These are phyloP conservation scores for Coix lacrymajobi DNA, from an alignment of 176 grass and related monocot genomes.

Conservation along the genomic window DNA sequence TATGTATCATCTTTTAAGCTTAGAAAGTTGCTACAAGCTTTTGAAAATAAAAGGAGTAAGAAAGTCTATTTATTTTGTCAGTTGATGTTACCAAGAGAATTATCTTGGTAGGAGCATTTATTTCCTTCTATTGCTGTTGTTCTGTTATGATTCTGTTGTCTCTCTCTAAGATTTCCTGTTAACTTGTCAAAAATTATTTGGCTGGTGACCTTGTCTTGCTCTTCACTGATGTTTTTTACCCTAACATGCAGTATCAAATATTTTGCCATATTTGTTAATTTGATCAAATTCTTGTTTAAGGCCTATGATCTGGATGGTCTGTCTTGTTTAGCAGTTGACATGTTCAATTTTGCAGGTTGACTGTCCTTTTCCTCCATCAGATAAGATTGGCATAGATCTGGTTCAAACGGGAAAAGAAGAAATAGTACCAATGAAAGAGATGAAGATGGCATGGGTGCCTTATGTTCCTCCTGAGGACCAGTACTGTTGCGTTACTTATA, in stretches of 20 bases:
- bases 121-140: background rate
- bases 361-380: constrained; percentile 76
- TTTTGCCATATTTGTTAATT: background rate
- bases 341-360: constrained; percentile 54
- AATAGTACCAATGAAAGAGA: constrained; percentile 81
- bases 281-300: background rate
- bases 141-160: background rate
- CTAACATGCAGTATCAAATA: background rate
- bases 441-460: constrained; percentile 98
- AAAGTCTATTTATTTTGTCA: background rate
- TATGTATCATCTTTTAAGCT: background rate
- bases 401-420: constrained; percentile 92
- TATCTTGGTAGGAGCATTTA: background rate
- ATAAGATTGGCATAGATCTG: constrained; percentile 93
- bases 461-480: constrained; percentile 74
- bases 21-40: background rate
- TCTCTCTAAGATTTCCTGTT: background rate
- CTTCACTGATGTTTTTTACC: background rate
- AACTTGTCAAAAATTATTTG: background rate
- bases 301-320: background rate
- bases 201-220: background rate
- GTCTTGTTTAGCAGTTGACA: background rate
- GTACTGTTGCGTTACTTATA: constrained; percentile 36
- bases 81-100: background rate
- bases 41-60: background rate